Evolutionary conservation across 2,329 filamentous ascomycete species (phyloP).

Genomic region (Penicillium sp.): DNA sequence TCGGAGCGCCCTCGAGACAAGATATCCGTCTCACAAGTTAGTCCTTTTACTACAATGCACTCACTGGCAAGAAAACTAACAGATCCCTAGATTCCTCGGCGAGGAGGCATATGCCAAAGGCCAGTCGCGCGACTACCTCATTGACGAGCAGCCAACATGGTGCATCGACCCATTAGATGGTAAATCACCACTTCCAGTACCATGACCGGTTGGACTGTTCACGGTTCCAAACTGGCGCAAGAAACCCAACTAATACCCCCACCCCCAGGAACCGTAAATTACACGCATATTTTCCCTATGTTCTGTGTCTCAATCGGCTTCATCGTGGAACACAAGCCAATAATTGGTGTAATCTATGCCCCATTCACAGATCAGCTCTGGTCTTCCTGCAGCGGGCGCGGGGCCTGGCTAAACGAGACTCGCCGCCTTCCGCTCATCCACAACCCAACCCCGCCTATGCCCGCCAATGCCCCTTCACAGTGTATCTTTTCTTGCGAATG

Average conservation of each 20-base stretch:
- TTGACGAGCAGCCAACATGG: conserved; percentile 67
- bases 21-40: conserved; percentile 67
- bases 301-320: conserved; percentile 78
- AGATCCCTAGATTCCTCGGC: conserved; percentile 63
- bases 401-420: conserved; percentile 68
- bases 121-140: conserved; percentile 66
- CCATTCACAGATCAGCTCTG: conserved; percentile 70
- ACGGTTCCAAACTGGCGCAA: neutral
- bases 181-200: conserved; percentile 16
- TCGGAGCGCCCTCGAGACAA: conserved; percentile 56
- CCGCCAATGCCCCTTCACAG: conserved; percentile 62
- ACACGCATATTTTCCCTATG: conserved; percentile 77
- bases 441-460: conserved; percentile 63
- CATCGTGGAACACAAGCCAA: conserved; percentile 57
- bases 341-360: conserved; percentile 71
- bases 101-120: conserved; percentile 75
- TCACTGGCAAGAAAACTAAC: neutral
- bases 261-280: conserved; percentile 66
- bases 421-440: conserved; percentile 63
- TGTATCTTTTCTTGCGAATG: conserved; percentile 76
- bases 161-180: conserved; percentile 75
- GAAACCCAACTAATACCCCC: neutral
- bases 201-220: too few relatives aligned
- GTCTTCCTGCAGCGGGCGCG: conserved; percentile 63
- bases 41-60: conserved; percentile 26